These are phyloP conservation scores for Apiospora marii DNA, from an alignment of 2,329 filamentous ascomycete species.

Conservation along the genomic window DNA sequence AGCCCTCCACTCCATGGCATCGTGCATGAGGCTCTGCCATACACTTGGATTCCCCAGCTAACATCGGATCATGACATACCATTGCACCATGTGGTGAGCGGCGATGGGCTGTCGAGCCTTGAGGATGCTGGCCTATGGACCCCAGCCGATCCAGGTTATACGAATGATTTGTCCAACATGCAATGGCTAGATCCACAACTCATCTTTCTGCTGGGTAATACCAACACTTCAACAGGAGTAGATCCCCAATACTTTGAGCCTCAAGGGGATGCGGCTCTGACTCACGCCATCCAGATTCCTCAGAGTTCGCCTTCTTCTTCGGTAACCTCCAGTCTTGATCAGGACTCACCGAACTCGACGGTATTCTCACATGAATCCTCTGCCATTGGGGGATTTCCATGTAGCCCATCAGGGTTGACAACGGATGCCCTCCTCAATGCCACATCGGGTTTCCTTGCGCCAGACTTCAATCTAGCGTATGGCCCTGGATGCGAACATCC, in stretches of 20 bases:
- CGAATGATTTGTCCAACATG: neutral
- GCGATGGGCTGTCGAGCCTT: neutral
- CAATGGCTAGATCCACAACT: neutral
- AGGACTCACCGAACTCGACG: neutral
- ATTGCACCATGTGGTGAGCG: neutral
- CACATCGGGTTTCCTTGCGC: neutral
- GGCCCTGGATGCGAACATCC: fast-evolving
- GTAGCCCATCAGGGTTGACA: neutral
- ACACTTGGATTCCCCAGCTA: neutral
- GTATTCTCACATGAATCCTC: neutral
- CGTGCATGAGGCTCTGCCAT: neutral
- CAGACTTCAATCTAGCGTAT: neutral
- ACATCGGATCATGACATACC: neutral
- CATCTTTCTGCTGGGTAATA: neutral
- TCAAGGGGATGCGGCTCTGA: neutral
- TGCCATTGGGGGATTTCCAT: neutral
- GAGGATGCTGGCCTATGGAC: neutral
- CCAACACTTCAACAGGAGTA: neutral
- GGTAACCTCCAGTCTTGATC: neutral
- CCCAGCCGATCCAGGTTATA: neutral
- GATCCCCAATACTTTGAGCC: neutral
- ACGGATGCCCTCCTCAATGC: neutral
- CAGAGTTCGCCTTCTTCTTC: neutral
- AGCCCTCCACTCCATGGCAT: neutral
- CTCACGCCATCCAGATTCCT: neutral